These are phyloP conservation scores for Firmiana major DNA, from an alignment of 345 rosid genomes.

Conservation along the genomic window DNA sequence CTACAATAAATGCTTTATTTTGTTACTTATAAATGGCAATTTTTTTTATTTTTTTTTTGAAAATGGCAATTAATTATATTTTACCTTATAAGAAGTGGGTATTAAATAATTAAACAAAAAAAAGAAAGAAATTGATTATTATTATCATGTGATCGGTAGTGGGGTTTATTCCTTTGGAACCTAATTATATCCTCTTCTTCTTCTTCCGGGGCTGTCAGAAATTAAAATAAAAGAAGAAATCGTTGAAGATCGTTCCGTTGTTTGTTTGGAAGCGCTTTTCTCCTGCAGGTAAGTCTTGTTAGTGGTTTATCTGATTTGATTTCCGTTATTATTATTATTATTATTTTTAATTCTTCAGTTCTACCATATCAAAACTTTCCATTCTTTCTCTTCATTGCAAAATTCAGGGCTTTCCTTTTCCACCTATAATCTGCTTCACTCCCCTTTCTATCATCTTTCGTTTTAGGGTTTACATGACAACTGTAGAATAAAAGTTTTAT, in stretches of 20 bases:
- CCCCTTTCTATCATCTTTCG: background rate
- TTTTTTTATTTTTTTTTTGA: no score
- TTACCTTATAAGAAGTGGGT: no score
- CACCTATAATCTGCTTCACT: background rate
- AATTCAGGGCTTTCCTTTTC: background rate
- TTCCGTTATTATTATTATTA: background rate
- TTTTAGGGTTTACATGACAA: background rate
- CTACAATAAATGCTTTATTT: no score
- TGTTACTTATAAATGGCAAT: no score
- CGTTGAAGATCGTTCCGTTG: background rate
- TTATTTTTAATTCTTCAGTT: background rate
- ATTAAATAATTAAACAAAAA: no score
- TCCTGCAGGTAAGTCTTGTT: background rate
- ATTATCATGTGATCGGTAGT: background rate
- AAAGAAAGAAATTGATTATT: no score
- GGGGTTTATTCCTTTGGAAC: background rate
- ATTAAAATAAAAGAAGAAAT: background rate
- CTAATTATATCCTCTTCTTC: background rate
- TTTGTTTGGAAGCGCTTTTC: constrained; percentile 6
- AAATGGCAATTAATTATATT: no score
- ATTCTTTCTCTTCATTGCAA: background rate
- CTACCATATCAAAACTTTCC: no score
- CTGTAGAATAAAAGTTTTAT: background rate
- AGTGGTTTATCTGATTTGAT: background rate
- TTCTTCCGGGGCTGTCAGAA: background rate